These are phyloP conservation scores for Blastocystis sp. DNA, from an alignment of 352 stramenopile genomes.

Conservation along the genomic window DNA sequence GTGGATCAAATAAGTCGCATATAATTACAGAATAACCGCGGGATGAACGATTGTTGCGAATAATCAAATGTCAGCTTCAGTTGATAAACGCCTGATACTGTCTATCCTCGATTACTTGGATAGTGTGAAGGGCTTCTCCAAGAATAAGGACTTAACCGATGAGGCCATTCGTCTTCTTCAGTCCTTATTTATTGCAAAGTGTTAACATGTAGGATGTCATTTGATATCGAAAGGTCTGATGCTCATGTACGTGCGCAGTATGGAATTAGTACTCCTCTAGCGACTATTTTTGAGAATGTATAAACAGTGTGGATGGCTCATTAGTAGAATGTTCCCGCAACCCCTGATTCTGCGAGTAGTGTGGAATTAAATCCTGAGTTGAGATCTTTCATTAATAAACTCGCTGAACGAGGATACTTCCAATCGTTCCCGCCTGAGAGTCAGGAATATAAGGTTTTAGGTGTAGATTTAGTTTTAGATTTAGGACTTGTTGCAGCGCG, in stretches of 20 bases:
- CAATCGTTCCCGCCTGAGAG: not conserved
- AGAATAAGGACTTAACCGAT: not conserved
- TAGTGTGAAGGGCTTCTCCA: not conserved
- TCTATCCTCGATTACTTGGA: slow-evolving; percentile 37
- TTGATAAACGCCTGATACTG: not conserved
- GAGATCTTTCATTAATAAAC: not conserved
- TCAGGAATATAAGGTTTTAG: slow-evolving; percentile 2
- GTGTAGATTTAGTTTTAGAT: not conserved
- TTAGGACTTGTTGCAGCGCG: slow-evolving; percentile 1
- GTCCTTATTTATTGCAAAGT: not conserved
- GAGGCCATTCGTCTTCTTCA: slow-evolving; percentile 44
- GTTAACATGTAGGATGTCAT: not conserved
- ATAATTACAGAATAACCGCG: not conserved
- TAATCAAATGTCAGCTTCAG: not conserved
- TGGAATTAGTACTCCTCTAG: not conserved
- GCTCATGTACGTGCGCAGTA: not conserved
- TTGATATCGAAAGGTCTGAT: not conserved
- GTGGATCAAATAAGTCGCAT: not conserved
- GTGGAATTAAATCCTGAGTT: not conserved
- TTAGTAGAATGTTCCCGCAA: not conserved
- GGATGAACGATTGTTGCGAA: not conserved
- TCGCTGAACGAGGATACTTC: not conserved
- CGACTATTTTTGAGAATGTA: not conserved
- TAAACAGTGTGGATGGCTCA: not conserved
- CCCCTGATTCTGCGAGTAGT: not conserved